These are phyloP conservation scores for Saturnispora galanensis DNA, from an alignment of 805 yeast genomes.

Conservation along the genomic window DNA sequence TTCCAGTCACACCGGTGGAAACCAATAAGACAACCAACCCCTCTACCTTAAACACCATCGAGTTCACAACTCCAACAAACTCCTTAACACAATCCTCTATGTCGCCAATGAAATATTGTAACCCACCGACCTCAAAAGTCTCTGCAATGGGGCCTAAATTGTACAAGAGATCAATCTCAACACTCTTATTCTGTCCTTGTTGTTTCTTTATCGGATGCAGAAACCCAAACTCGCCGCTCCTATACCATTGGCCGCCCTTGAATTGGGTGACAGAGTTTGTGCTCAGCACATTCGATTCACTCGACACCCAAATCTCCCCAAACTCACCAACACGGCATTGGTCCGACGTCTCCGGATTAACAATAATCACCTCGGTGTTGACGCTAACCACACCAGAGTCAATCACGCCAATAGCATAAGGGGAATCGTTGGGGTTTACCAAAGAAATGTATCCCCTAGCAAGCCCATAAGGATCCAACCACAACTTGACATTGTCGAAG, in stretches of 20 bases:
- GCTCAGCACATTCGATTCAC: slow-evolving; percentile 72
- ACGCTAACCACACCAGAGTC: slow-evolving; percentile 96
- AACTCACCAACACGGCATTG: slow-evolving; percentile 82
- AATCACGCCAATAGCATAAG: slow-evolving; percentile 66
- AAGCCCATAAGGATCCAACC: slow-evolving; percentile 77
- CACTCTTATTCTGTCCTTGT: slow-evolving; percentile 13
- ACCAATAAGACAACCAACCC: slow-evolving; percentile 69
- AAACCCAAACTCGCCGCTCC: slow-evolving; percentile 95
- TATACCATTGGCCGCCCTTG: slow-evolving; percentile 51
- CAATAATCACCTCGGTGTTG: slow-evolving; percentile 87
- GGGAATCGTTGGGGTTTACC: slow-evolving; percentile 62
- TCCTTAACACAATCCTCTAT: slow-evolving; percentile 60
- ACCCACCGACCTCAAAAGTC: slow-evolving; percentile 84
- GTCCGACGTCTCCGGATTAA: slow-evolving; percentile 80
- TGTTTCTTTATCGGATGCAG: slow-evolving; percentile 57
- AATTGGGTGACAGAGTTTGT: slow-evolving; percentile 28
- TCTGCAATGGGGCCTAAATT: slow-evolving; percentile 77
- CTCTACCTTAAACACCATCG: slow-evolving; percentile 63
- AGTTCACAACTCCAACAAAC: slow-evolving; percentile 30
- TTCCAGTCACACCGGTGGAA: slow-evolving; percentile 37
- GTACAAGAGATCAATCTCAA: slow-evolving; percentile 66
- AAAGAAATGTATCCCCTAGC: slow-evolving; percentile 82
- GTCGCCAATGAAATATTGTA: slow-evolving; percentile 84
- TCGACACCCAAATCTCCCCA: slow-evolving; percentile 96
- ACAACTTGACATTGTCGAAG: slow-evolving; percentile 78